Conservation (phyloP, 495 filamentous ascomycete genomes). For the Diplogelasinospora grovesii region DNA sequence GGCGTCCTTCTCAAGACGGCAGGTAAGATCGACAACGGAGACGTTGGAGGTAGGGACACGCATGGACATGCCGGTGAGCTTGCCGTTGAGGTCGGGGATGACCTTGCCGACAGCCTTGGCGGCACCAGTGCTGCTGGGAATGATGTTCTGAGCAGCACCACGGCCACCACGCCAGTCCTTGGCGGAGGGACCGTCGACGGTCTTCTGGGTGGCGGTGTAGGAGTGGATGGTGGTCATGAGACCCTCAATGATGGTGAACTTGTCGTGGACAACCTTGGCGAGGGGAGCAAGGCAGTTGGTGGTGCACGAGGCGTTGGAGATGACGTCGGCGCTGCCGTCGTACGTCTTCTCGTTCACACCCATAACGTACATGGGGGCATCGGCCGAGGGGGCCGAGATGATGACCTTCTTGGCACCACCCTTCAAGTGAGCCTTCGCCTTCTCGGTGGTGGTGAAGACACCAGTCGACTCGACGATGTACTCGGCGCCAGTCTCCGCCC, state of each 20-base stretch:
- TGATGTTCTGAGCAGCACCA: conserved; percentile 99
- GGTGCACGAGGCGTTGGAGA: conserved; percentile 99
- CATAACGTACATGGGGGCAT: conserved; percentile 99
- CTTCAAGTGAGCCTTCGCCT: conserved; percentile 93
- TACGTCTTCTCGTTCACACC: conserved; percentile 95
- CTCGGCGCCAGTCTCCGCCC: conserved; percentile 78
- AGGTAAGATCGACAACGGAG: conserved; percentile 96
- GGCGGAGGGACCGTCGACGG: conserved; percentile 90
- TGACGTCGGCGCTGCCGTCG: conserved; percentile 78
- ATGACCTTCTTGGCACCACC: conserved; percentile 99
- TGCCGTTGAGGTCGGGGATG: conserved; percentile 94
- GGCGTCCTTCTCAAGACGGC: conserved; percentile 84
- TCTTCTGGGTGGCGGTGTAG: conserved; percentile 99
- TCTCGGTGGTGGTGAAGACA: conserved; percentile 98
- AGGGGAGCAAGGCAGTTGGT: conserved; percentile 99
- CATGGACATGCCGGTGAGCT: conserved; percentile 99
- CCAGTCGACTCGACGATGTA: conserved; percentile 99
- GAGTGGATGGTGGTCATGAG: conserved; percentile 99
- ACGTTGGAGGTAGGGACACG: conserved; percentile 98
- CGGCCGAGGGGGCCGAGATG: conserved; percentile 97
- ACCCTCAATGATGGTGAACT: conserved; percentile 95
- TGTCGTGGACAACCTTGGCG: conserved; percentile 98
- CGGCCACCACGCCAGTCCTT: conserved; percentile 99
- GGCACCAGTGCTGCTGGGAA: conserved; percentile 97
- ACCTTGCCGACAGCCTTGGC: conserved; percentile 99